These are phyloP conservation scores for Alternaria incomplexa DNA, from an alignment of 2,329 filamentous ascomycete genomes.

Conservation along the genomic window DNA sequence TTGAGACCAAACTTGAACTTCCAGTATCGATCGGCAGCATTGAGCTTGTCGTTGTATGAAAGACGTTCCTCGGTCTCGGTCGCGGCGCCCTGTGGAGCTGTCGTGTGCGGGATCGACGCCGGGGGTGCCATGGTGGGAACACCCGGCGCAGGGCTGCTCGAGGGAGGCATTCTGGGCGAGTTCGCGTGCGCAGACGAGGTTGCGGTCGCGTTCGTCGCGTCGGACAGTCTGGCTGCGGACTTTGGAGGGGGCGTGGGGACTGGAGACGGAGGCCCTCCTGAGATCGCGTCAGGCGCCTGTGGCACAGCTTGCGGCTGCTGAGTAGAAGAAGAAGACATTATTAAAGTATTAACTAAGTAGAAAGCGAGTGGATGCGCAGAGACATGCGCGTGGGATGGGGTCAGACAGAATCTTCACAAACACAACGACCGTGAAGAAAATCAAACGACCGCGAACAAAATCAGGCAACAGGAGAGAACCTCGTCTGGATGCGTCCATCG, in stretches of 20 bases:
- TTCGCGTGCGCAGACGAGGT: background rate
- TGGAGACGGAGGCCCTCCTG: background rate
- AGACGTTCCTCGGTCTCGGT: constrained; percentile 11
- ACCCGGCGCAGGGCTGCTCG: constrained; percentile 2
- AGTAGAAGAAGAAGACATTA: constrained; percentile 18
- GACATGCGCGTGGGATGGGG: constrained; percentile 6
- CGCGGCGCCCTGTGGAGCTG: constrained; percentile 1
- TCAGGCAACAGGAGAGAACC: constrained; percentile 4
- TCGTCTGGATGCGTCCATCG: background rate
- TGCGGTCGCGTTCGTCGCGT: constrained; percentile 1
- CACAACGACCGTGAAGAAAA: constrained; percentile 4
- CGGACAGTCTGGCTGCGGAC: constrained; percentile 2
- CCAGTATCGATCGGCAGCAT: constrained; percentile 38
- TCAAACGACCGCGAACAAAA: background rate
- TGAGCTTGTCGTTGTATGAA: constrained; percentile 33
- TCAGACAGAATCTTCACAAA: background rate
- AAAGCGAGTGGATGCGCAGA: constrained; percentile 16
- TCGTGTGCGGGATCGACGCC: background rate
- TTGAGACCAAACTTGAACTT: constrained; percentile 39
- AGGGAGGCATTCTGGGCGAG: background rate
- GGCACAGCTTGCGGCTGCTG: constrained; percentile 1
- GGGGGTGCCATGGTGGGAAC: constrained; percentile 4
- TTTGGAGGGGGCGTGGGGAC: background rate
- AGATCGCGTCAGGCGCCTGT: constrained; percentile 1
- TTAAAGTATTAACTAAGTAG: constrained; percentile 5